Base-by-base conservation (phyloP, 2,329 filamentous ascomycete genomes). In the Stachybotrys chartarum region DNA sequence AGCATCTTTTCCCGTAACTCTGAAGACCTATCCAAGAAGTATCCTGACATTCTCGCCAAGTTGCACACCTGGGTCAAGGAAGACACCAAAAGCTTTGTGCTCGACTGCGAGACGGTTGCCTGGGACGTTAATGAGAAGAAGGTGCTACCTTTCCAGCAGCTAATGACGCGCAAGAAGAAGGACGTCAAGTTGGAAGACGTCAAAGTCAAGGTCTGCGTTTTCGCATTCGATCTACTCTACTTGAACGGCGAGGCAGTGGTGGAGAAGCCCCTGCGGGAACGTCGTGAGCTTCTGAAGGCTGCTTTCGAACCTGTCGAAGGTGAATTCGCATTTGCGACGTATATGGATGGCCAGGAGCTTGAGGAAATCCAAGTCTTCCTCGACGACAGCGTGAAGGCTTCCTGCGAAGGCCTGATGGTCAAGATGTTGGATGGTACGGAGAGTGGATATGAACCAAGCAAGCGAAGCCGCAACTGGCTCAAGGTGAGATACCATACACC, bases 1-100 rank as follows among this genome's bases (percentile, higher is more conserved):
- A 91, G 93, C 52, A 96, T 99, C 63, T 99, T 99, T 73, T 99
- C 94, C 3, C 83, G 94, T 61, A 99, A 99, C 68, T 97, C 93
- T 0, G 94, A 99, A 74, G 93, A 99, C 65, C 71, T 99, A 51
- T 97, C 91, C 8, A 96, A 94, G 72, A 99, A 99, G 68, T 99
- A 99, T 66, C 94, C 94, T 0, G 94, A 99, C 72, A 91, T 99
- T 54, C 82, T 99, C 35, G 86, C 82, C 24, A 96, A 95, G 69
- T 81, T 99, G 12, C 80, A 90, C 44, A 86, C 82, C 0, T 99
- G 94, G 94, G 86, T 99, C 63, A 95, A 95, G 68, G 76, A 85
- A 2, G 90, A 87, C 32, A 96, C 94, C 11, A 90, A 89, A 72
- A 96, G 91, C 68, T 99, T 99, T 66, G 94, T 99, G 14, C 78